Evolutionary conservation across 768 basidiomycete genomes (phyloP).

Genomic region (Pholiota microspora): DNA sequence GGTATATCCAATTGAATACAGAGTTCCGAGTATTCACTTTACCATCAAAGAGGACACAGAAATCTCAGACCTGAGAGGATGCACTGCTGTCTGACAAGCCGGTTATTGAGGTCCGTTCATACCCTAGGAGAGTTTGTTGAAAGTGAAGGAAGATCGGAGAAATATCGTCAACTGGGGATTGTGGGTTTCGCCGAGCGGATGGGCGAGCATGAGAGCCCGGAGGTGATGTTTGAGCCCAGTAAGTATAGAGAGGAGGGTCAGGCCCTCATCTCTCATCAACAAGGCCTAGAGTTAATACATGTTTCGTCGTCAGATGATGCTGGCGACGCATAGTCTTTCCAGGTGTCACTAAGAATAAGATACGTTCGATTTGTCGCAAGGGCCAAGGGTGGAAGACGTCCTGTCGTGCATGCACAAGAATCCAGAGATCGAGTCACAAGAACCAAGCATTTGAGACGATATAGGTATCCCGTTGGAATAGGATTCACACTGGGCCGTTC

Average conservation of each 20-base stretch:
- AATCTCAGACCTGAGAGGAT: not conserved
- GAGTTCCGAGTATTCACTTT: not conserved
- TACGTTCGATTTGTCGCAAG: conserved; percentile 6
- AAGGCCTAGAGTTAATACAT: conserved; percentile 1
- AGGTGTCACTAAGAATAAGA: conserved; percentile 2
- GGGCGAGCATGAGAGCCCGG: conserved; percentile 10
- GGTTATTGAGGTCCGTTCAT: conserved; percentile 11
- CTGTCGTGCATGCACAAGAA: conserved; percentile 2
- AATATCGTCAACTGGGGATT: conserved; percentile 15
- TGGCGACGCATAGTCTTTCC: not conserved
- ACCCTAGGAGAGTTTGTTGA: conserved; percentile 1
- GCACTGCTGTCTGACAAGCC: conserved; percentile 2
- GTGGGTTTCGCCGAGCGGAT: conserved; percentile 16
- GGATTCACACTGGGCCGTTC: conserved; percentile 1
- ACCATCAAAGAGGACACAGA: not conserved
- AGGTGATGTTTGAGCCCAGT: not conserved
- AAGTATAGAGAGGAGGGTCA: not conserved
- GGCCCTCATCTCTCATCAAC: not conserved
- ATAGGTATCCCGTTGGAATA: conserved; percentile 14
- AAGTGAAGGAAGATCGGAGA: conserved; percentile 18
- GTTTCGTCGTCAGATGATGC: conserved; percentile 15
- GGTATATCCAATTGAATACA: too few relatives aligned
- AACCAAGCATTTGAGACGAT: conserved; percentile 5
- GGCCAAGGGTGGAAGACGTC: conserved; percentile 6
- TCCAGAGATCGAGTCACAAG: conserved; percentile 3